These are phyloP conservation scores for Aspergillus sp. DNA, from an alignment of 2,329 filamentous ascomycete genomes.

Conservation along the genomic window DNA sequence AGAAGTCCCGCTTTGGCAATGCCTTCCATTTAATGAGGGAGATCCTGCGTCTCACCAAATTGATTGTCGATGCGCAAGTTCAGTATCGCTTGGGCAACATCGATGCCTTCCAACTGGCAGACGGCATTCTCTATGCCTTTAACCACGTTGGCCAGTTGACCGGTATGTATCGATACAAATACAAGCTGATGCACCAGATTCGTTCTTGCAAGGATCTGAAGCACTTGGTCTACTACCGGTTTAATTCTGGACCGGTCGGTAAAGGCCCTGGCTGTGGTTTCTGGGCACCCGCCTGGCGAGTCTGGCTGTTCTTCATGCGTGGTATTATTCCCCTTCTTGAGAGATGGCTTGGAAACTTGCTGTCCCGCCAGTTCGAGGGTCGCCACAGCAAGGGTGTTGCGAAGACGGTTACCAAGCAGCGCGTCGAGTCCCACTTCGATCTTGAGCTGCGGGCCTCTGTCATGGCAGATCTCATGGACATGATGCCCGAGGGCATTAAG, in stretches of 20 bases:
- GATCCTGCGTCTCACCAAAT: conserved; percentile 87
- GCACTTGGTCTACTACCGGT: conserved; percentile 97
- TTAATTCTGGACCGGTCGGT: conserved; percentile 92
- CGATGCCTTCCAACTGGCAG: conserved; percentile 94
- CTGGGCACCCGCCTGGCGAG: conserved; percentile 97
- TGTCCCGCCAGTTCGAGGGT: conserved; percentile 95
- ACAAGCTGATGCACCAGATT: conserved; percentile 99
- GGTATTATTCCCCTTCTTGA: conserved; percentile 95
- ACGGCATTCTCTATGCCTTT: conserved; percentile 98
- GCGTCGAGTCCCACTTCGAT: conserved; percentile 97
- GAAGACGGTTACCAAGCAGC: conserved; percentile 98
- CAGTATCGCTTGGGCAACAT: conserved; percentile 97
- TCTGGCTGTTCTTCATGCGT: conserved; percentile 99
- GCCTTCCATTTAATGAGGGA: conserved; percentile 99
- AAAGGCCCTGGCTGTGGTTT: conserved; percentile 98
- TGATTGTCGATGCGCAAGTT: conserved; percentile 97
- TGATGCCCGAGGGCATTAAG: conserved; percentile 99
- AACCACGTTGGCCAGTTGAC: conserved; percentile 98
- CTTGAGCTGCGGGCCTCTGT: conserved; percentile 93
- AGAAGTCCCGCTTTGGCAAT: conserved; percentile 98
- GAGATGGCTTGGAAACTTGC: conserved; percentile 90
- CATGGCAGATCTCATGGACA: conserved; percentile 98
- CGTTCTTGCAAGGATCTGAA: conserved; percentile 98
- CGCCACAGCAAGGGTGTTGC: conserved; percentile 98
- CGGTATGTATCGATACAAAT: conserved; percentile 99